Evolutionary conservation across 352 stramenopile species (phyloP).

Genomic region (Thraustochytrium striatum): DNA sequence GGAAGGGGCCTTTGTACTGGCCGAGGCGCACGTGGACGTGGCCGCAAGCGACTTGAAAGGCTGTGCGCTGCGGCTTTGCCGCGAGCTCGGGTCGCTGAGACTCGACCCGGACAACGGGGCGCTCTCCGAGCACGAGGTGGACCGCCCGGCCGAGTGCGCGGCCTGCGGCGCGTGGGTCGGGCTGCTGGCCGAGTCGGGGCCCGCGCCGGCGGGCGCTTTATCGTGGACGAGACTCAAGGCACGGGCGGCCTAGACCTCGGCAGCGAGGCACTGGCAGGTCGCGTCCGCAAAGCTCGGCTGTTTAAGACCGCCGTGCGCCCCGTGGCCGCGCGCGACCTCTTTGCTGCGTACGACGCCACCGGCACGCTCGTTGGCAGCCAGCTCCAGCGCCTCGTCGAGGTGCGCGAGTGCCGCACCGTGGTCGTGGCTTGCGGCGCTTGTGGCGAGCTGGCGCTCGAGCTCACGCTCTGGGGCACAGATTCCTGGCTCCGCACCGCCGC

Average conservation of each 20-base stretch:
- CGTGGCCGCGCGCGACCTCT: background rate
- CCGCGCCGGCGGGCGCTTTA: background rate
- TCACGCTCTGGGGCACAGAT: constrained; percentile 23
- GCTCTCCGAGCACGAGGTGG: background rate
- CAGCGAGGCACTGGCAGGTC: background rate
- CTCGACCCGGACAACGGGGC: background rate
- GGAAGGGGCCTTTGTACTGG: background rate
- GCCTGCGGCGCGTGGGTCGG: constrained; percentile 10
- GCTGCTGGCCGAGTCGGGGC: background rate
- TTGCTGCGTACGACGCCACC: background rate
- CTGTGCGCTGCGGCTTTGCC: background rate
- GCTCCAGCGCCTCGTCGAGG: constrained; percentile 4
- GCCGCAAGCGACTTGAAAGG: background rate
- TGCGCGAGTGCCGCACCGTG: background rate
- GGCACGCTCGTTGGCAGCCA: background rate
- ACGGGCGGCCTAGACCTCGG: background rate
- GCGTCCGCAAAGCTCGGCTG: background rate
- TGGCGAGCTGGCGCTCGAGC: background rate
- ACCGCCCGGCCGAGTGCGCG: background rate
- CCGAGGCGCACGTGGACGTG: constrained; percentile 25
- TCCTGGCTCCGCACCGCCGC: constrained; percentile 7
- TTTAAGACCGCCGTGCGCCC: background rate
- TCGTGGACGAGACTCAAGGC: background rate
- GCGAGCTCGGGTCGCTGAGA: background rate
- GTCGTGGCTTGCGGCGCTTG: background rate